phyloP scores from a whole-genome alignment of 2,329 filamentous ascomycete genomes.

The Fusarium agapanthi region DNA sequence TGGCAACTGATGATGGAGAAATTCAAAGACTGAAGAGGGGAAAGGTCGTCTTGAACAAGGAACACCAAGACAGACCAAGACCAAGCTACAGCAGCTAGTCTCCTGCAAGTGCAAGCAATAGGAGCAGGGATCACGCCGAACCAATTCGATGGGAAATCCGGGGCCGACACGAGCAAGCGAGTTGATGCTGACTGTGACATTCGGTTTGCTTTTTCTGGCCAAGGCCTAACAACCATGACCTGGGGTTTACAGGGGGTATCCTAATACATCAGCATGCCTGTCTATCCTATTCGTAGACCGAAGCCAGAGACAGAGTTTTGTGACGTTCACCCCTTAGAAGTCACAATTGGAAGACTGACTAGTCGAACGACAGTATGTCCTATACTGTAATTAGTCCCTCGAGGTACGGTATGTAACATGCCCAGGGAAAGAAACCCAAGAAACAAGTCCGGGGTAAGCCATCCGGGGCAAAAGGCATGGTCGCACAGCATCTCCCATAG shows the following conservation, averaged over 20 bases:
- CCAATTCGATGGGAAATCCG: slow-evolving; percentile 44
- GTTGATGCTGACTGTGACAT: background rate
- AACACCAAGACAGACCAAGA: slow-evolving; percentile 8
- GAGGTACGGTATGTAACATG: background rate
- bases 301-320: slow-evolving; percentile 2
- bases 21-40: slow-evolving; percentile 22
- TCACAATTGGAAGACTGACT: background rate
- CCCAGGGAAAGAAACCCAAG: background rate
- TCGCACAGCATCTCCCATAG: slow-evolving; percentile 31
- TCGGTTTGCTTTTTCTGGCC: slow-evolving; percentile 33
- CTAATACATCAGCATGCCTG: background rate
- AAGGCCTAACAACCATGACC: background rate
- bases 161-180: slow-evolving; percentile 28
- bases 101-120: slow-evolving; percentile 20
- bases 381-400: background rate
- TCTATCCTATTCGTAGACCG: slow-evolving; percentile 31
- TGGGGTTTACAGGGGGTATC: background rate
- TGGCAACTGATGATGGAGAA: background rate
- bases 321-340: background rate
- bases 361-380: background rate
- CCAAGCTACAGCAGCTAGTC: slow-evolving; percentile 24
- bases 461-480: slow-evolving; percentile 25
- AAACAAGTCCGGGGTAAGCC: slow-evolving; percentile 35
- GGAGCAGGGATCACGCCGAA: slow-evolving; percentile 39
- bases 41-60: slow-evolving; percentile 7